Base-by-base conservation (phyloP, 306 rosid genomes). In the Trichosanthes cucumerina region DNA sequence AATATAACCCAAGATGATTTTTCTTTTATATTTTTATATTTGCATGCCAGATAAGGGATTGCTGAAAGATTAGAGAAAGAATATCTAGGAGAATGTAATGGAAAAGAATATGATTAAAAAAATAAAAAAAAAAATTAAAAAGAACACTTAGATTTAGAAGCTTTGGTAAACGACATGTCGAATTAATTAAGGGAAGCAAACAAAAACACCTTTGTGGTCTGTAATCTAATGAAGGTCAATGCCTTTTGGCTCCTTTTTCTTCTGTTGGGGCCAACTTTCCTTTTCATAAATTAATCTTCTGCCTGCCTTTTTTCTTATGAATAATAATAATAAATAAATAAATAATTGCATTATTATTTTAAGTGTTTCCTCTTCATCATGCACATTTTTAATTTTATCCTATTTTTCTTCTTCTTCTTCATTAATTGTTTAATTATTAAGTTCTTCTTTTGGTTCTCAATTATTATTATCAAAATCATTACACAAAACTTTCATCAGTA, bases 161-260 rank as follows among this genome's bases (percentile, higher is more conserved):
- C 79, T 72, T 63, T 63, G 38, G 58, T 36, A 79, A 58, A 75
- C 81, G 71, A 63, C 63, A 63, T 83, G 65, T 82, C 79, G 49
- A 31, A 56, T 76, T 76, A 41, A 83, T 83, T 83, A 80, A 87
- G 86, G 86, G 79, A 86, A 87, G 82, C 80, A 79, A 86, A 86
- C 87, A 86, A 82, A 85, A 84, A 16, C 38, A 71, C 78, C 88
- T 86, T 86, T 84, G 82, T 83, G 79, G 82, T 80, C 81, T 77
- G 80, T 75, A 77, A 77, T 79, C 53, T 56, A 15, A 33, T 63
- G 2, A 33, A 63, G 41, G 43, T 63, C 70, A 63, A 63, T 63
- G 44, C 70, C 43, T 63, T 33, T 9, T 68, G 18, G 19, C 50
- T 41, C 75, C 31, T 69, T 69, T 43, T 69, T 43, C 53, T 41